Evolutionary conservation across 169 alveolate species (phyloP).

Genomic region (Besnoitia besnoiti): DNA sequence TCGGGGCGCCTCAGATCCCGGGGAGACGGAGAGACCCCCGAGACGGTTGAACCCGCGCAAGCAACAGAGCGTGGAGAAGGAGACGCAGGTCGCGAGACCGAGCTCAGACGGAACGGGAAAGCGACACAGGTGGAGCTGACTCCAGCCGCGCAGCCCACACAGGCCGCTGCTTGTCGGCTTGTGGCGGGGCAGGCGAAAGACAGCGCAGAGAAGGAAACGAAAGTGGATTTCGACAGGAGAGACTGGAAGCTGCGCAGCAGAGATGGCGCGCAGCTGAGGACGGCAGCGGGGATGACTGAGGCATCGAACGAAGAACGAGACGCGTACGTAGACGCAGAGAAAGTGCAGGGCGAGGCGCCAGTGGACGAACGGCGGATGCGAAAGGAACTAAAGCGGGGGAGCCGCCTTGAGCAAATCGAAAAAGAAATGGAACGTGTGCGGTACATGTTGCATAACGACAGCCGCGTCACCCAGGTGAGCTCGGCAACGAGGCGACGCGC

Average conservation of each 20-base stretch:
- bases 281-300: too few relatives aligned
- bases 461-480: neutral
- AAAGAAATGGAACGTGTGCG: conserved; percentile 39
- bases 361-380: conserved; percentile 35
- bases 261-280: neutral
- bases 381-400: conserved; percentile 34
- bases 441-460: conserved; percentile 46
- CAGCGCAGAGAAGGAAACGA: neutral
- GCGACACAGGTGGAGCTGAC: too few relatives aligned
- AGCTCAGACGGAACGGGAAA: neutral
- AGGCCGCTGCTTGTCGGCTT: too few relatives aligned
- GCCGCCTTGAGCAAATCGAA: conserved; percentile 15
- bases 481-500: neutral
- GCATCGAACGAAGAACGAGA: too few relatives aligned
- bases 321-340: neutral
- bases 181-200: too few relatives aligned
- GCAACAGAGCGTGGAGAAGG: neutral
- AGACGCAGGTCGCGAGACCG: neutral
- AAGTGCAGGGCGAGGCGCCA: conserved; percentile 7
- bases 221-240: too few relatives aligned
- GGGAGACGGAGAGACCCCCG: neutral
- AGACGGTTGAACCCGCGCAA: neutral
- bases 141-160: too few relatives aligned
- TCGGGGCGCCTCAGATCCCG: neutral
- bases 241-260: neutral